These are phyloP conservation scores for Cadophora sp. DNA, from an alignment of 2,329 filamentous ascomycete species.

Conservation along the genomic window DNA sequence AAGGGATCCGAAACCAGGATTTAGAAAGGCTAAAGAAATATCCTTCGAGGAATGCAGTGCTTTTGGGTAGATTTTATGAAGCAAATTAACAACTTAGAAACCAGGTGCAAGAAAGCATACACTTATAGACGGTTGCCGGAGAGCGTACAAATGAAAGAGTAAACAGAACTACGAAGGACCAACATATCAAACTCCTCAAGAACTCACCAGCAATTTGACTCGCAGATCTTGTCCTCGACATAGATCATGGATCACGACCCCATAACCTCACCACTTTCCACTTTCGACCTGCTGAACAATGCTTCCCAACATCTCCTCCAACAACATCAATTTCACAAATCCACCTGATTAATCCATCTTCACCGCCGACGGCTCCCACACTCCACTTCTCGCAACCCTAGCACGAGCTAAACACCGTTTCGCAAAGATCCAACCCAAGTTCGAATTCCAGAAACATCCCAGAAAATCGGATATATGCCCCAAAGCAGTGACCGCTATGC, in stretches of 20 bases:
- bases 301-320: neutral
- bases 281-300: neutral
- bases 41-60: no score
- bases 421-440: neutral
- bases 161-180: no score
- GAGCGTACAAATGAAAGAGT: no score
- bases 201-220: neutral
- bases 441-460: neutral
- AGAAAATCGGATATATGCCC: neutral
- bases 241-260: neutral
- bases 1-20: no score
- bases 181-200: neutral
- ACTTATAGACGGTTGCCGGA: no score
- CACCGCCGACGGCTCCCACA: slow-evolving; percentile 6
- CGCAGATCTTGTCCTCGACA: neutral
- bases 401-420: neutral
- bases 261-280: neutral
- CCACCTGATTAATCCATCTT: neutral
- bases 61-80: no score
- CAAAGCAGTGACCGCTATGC: slow-evolving; percentile 1
- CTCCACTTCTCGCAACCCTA: neutral
- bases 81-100: no score
- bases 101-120: no score
- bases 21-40: no score
- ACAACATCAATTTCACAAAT: neutral